Evolutionary conservation across 306 rosid genomes (phyloP).

Genomic region (Casuarina cunninghamiana): DNA sequence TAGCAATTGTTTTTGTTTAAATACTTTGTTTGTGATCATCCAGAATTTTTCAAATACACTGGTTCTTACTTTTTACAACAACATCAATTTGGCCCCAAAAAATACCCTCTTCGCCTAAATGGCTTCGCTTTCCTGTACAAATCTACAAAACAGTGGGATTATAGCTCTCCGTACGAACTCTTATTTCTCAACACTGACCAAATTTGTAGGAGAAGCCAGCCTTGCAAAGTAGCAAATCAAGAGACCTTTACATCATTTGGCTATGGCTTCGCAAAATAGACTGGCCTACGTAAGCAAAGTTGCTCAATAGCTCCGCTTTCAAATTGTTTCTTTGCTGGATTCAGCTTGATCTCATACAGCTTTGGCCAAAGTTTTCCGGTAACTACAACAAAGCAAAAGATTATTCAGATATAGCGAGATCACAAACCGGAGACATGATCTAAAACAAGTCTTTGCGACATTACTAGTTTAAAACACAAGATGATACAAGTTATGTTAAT

Average conservation of each 20-base stretch:
- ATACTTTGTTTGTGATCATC: not conserved
- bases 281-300: conserved; percentile 58
- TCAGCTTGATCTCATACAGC: conserved; percentile 69
- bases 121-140: not conserved
- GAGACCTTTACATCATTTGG: not conserved
- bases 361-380: conserved; percentile 94
- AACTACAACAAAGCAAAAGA: conserved; percentile 51
- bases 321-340: conserved; percentile 35
- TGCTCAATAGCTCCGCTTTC: conserved; percentile 41
- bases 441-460: conserved; percentile 1
- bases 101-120: not conserved
- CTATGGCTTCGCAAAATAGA: conserved; percentile 35
- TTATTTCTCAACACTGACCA: not conserved
- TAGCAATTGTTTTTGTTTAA: not conserved
- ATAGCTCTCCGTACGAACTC: too few species aligned
- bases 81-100: not conserved
- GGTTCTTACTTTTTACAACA: not conserved
- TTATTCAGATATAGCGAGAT: not conserved
- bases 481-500: not conserved
- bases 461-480: not conserved
- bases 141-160: not conserved
- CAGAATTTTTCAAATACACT: not conserved
- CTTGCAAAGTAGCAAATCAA: not conserved
- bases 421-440: not conserved
- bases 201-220: not conserved